Evolutionary conservation across 805 yeast genomes (phyloP), one percentile per base, ranked within the genome.

Genomic region (Naumovozyma castellii): DNA sequence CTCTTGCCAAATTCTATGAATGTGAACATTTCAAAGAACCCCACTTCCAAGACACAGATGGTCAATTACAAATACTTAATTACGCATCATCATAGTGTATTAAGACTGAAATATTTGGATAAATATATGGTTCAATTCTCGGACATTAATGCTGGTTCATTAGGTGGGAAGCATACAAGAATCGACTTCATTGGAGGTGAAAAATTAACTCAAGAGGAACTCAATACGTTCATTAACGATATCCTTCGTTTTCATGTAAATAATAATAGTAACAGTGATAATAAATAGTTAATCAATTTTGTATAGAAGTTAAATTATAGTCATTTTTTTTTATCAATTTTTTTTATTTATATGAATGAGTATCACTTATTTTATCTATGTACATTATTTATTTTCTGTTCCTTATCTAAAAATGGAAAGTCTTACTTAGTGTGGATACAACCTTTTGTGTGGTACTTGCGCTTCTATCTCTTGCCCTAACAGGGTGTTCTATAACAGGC

Each of bases 101-200:
- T 54, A 35, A 54, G 48, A 35, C 42, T 57, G 22, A 51, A 39
- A 31, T 57, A 53, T 39, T 25, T 46, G 50, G 51, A 57, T 37
- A 54, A 56, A 36, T 57, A 57, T 39, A 29, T 49, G 34, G 56
- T 56, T 4, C 65, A 60, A 40, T 51, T 50, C 31, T 54, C 62
- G 5, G 56, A 56, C 22, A 43, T 57, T 17, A 50, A 53, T 27
- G 50, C 56, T n/a, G 59, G 59, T 5, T 20, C 39, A 8, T 34
- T 49, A 15, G 59, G 59, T 13, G 60, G 57, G 1, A 48, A 44
- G 27, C 46, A 48, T 22, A 49, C 53, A 3, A 59, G 53, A 43
- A 44, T 60, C 9, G 62, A 59, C 39, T 57, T 60, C 35, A 43
- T 59, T 29, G 46, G 50, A 9, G 32, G 32, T 16, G 49, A 32